Percentiles rank a stretch among this genome's conserved stretches.
These are phyloP conservation scores for Plantago elongata DNA, from an alignment of 257 asterid species.

Conservation along the genomic window DNA sequence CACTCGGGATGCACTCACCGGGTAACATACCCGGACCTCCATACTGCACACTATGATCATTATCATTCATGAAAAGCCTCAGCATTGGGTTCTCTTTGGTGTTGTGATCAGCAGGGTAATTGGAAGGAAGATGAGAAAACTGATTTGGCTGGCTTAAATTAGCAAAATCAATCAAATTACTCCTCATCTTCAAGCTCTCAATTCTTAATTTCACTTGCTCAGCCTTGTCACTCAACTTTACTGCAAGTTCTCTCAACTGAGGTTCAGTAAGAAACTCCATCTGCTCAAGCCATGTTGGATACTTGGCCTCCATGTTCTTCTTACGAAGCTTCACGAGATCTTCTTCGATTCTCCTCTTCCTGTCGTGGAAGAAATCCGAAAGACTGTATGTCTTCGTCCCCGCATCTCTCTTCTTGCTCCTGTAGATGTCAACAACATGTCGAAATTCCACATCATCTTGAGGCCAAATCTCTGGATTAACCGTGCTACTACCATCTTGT, in stretches of 20 bases:
- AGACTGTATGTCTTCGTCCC: slow-evolving; percentile 26
- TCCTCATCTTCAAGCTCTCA: slow-evolving; percentile 17
- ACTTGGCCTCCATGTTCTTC: slow-evolving; percentile 31
- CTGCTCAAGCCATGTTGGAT: slow-evolving; percentile 27
- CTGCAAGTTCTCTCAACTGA: slow-evolving; percentile 26
- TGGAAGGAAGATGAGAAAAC: slow-evolving; percentile 1
- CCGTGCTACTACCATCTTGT: slow-evolving; percentile 16
- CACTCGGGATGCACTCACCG: neutral
- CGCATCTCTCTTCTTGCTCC: slow-evolving; percentile 23
- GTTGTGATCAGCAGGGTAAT: neutral
- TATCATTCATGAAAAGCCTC: slow-evolving; percentile 11
- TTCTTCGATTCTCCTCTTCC: slow-evolving; percentile 34
- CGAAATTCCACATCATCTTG: slow-evolving; percentile 19
- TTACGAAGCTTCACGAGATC: slow-evolving; percentile 36
- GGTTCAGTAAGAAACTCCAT: slow-evolving; percentile 14
- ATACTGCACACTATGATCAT: slow-evolving; percentile 5
- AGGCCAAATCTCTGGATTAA: slow-evolving; percentile 40
- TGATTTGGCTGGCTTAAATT: neutral
- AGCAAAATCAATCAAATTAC: neutral
- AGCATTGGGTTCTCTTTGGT: slow-evolving; percentile 7
- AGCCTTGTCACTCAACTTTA: slow-evolving; percentile 19
- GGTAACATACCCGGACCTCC: neutral
- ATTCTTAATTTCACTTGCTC: slow-evolving; percentile 17
- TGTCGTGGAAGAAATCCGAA: slow-evolving; percentile 29
- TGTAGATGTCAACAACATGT: slow-evolving; percentile 26